Evolutionary conservation across 1,284 basidiomycete species (phyloP).

Genomic region (Cryptococcus sp.): DNA sequence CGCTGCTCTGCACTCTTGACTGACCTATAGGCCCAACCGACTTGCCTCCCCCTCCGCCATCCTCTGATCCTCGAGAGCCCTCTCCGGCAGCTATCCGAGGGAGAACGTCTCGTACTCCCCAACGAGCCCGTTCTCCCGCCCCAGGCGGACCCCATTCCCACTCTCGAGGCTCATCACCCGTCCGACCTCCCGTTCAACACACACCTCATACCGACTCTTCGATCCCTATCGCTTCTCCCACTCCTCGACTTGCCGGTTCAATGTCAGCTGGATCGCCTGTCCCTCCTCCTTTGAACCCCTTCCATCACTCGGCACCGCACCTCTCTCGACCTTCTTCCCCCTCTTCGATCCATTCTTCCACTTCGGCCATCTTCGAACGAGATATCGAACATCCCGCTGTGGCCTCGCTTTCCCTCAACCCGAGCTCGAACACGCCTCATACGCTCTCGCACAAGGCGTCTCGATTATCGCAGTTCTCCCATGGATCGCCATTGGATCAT

Average conservation of each 20-base stretch:
- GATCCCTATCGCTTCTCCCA: slow-evolving; percentile 7
- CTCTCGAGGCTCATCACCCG: slow-evolving; percentile 20
- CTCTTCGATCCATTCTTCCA: slow-evolving; percentile 39
- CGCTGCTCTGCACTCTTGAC: slow-evolving; percentile 3
- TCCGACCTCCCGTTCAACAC: slow-evolving; percentile 7
- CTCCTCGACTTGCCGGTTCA: slow-evolving; percentile 1
- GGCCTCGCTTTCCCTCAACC: slow-evolving; percentile 30
- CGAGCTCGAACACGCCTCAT: slow-evolving; percentile 13
- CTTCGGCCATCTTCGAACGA: slow-evolving; percentile 45
- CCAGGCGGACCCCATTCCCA: slow-evolving; percentile 24
- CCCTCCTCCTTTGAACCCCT: not conserved
- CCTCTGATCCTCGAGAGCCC: slow-evolving; percentile 42
- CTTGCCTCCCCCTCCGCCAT: slow-evolving; percentile 41
- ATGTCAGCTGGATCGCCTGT: not conserved
- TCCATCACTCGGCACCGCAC: slow-evolving; percentile 12
- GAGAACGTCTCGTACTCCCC: slow-evolving; percentile 31
- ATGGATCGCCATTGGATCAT: slow-evolving; percentile 39
- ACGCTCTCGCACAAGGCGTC: slow-evolving; percentile 37
- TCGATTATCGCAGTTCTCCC: slow-evolving; percentile 32
- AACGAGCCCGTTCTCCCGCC: slow-evolving; percentile 30
- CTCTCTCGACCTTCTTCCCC: slow-evolving; percentile 36
- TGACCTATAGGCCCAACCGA: slow-evolving; percentile 31
- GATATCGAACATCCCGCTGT: slow-evolving; percentile 42
- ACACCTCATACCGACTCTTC: slow-evolving; percentile 1
- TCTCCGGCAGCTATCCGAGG: slow-evolving; percentile 19